A percentile compares a stretch with the other conserved stretches of the same genome.
Conservation (phyloP, 306 rosid species). For the Acmispon strigosus region DNA sequence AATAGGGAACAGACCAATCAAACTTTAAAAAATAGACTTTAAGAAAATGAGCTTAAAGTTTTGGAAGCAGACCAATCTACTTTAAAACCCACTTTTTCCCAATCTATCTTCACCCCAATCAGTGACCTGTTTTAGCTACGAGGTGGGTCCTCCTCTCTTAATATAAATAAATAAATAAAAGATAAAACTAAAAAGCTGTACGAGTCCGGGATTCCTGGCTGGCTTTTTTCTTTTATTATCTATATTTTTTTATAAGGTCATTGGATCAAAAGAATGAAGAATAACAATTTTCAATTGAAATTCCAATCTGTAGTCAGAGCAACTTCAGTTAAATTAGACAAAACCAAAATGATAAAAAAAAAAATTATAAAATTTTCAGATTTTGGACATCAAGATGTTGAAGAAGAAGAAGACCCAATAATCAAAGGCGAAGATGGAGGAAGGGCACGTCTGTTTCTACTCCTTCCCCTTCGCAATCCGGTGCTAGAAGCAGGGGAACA, state of each 20-base stretch:
- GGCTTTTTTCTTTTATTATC: neutral
- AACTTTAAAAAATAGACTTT: too few species aligned
- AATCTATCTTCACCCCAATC: too few species aligned
- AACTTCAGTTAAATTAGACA: constrained; percentile 10
- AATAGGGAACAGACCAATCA: too few species aligned
- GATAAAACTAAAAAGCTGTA: neutral
- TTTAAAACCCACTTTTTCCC: too few species aligned
- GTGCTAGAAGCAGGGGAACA: constrained; percentile 39
- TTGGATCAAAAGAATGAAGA: constrained; percentile 30
- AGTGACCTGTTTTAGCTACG: neutral
- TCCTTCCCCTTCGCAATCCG: constrained; percentile 64
- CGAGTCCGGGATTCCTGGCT: constrained; percentile 26
- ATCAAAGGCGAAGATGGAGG: constrained; percentile 76
- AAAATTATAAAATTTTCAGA: neutral
- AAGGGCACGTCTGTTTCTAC: constrained; percentile 66
- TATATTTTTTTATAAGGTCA: neutral
- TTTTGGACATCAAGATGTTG: constrained; percentile 28
- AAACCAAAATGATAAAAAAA: neutral
- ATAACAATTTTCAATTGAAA: constrained; percentile 20
- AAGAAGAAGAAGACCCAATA: constrained; percentile 36
- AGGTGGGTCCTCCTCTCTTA: neutral
- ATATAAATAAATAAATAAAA: neutral
- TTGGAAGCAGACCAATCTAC: too few species aligned
- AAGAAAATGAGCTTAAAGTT: too few species aligned
- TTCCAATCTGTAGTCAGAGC: constrained; percentile 5